Conservation (phyloP, 352 stramenopile species). For the Pythium folliculosum region DNA sequence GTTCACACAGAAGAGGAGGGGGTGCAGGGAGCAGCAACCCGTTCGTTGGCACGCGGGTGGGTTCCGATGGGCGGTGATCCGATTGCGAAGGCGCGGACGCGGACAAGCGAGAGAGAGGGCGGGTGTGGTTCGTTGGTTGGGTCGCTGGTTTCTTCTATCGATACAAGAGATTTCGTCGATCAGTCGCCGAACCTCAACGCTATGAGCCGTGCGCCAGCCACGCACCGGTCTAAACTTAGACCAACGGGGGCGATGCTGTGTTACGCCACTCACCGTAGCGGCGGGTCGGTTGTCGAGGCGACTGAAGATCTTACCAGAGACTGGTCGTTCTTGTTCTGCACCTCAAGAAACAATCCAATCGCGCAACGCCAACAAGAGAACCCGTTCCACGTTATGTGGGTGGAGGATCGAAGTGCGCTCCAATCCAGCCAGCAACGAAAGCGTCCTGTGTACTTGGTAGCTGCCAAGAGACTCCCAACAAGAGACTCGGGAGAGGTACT, state of each 20-base stretch:
- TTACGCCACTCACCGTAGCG: not conserved
- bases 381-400: too few relatives aligned
- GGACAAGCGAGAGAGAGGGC: not conserved
- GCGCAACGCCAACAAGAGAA: too few relatives aligned
- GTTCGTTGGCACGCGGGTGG: not conserved
- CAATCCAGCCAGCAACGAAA: too few relatives aligned
- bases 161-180: conserved; percentile 30
- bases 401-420: too few relatives aligned
- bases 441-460: too few relatives aligned
- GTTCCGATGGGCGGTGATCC: not conserved
- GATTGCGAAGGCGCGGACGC: not conserved
- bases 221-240: conserved; percentile 12
- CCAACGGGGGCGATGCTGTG: not conserved
- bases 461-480: too few relatives aligned
- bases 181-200: conserved; percentile 25
- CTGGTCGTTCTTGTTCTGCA: not conserved
- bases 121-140: not conserved
- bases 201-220: not conserved
- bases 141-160: conserved; percentile 15
- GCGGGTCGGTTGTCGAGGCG: conserved; percentile 2
- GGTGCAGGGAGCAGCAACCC: not conserved
- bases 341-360: not conserved
- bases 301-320: not conserved
- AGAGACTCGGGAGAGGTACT: too few relatives aligned
- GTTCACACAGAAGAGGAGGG: not conserved